Evolutionary conservation across 129 eudicot species (phyloP).

Genomic region (Tagetes patula): DNA sequence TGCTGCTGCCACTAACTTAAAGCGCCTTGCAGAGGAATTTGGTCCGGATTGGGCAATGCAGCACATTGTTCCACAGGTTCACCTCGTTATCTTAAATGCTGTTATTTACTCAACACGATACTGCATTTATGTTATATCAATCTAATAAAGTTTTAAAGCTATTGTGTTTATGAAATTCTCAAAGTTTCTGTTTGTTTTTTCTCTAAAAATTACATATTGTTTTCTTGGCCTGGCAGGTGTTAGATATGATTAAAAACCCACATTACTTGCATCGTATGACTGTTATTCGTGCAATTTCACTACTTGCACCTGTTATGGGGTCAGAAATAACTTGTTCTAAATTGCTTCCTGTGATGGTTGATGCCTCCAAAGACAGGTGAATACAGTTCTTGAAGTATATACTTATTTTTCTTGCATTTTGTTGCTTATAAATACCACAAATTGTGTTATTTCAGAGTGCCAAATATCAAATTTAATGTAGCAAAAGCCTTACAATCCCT

Average conservation of each 20-base stretch:
- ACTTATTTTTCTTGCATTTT: background rate
- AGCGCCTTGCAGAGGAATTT: slow-evolving; percentile 92
- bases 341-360: slow-evolving; percentile 76
- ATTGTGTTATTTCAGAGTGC: slow-evolving; percentile 55
- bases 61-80: slow-evolving; percentile 91
- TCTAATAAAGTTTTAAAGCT: too few species aligned
- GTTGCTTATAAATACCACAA: background rate
- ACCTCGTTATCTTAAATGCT: background rate
- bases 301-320: slow-evolving; percentile 95
- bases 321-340: slow-evolving; percentile 89
- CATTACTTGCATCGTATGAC: slow-evolving; percentile 68
- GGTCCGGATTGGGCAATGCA: slow-evolving; percentile 99
- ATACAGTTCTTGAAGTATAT: slow-evolving; percentile 8
- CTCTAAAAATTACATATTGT: background rate
- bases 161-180: background rate
- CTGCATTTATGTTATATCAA: too few species aligned
- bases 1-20: slow-evolving; percentile 90
- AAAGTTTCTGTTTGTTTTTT: background rate
- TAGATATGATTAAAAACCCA: slow-evolving; percentile 57
- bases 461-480: slow-evolving; percentile 87
- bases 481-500: slow-evolving; percentile 90
- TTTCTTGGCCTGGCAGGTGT: slow-evolving; percentile 57
- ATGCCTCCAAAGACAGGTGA: slow-evolving; percentile 81
- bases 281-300: slow-evolving; percentile 68
- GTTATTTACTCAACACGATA: too few species aligned